phyloP scores from a whole-genome alignment of 177 flowering plant species.

The Telopea speciosissima region DNA sequence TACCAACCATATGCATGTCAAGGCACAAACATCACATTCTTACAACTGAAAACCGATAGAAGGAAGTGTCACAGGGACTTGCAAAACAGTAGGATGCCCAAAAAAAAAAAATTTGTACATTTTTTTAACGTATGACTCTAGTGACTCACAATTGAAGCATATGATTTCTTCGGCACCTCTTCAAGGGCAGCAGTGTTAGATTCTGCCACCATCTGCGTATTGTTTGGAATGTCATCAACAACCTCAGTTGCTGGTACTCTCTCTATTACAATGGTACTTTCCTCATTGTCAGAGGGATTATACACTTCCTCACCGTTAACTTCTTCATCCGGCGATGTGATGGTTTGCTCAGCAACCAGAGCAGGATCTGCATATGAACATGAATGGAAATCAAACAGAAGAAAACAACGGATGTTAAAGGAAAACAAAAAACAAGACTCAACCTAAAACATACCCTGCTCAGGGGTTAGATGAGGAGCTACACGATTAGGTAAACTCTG shows the following conservation, averaged over 20 bases:
- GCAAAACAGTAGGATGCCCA: background rate
- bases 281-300: constrained; percentile 35
- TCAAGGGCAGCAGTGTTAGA: constrained; percentile 20
- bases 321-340: constrained; percentile 23
- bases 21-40: too few species aligned
- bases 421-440: background rate
- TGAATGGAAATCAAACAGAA: background rate
- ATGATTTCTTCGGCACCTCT: constrained; percentile 59
- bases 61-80: background rate
- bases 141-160: constrained; percentile 72
- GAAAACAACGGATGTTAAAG: background rate
- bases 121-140: background rate
- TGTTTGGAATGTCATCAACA: constrained; percentile 34
- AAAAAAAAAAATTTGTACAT: background rate
- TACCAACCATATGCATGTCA: background rate
- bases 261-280: constrained; percentile 34
- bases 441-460: constrained; percentile 31
- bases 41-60: too few species aligned
- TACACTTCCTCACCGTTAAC: constrained; percentile 29
- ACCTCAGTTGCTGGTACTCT: constrained; percentile 35
- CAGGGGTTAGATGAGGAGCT: constrained; percentile 28
- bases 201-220: constrained; percentile 24
- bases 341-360: background rate
- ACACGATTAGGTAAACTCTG: constrained; percentile 21
- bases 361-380: constrained; percentile 20